Evolutionary conservation across 345 rosid genomes (phyloP).

Genomic region (Gossypium bickii): DNA sequence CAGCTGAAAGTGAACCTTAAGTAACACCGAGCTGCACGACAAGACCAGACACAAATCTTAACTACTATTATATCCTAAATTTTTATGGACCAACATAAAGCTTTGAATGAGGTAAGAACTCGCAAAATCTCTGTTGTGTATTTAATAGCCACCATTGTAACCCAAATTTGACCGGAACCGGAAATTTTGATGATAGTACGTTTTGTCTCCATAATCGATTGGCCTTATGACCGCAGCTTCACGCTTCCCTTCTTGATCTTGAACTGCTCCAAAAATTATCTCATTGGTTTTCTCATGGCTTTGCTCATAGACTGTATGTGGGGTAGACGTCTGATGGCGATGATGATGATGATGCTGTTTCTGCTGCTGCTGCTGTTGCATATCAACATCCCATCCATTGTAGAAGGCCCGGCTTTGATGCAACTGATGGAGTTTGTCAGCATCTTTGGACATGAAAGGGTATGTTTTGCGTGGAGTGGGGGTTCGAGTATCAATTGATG

Average conservation of each 20-base stretch:
- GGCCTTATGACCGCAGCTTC: constrained; percentile 51
- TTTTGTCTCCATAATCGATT: constrained; percentile 43
- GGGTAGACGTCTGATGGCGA: constrained; percentile 62
- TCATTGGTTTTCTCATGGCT: constrained; percentile 75
- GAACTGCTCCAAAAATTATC: constrained; percentile 83
- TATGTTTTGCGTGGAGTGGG: constrained; percentile 86
- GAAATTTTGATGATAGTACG: constrained; percentile 44
- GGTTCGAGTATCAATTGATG: constrained; percentile 71
- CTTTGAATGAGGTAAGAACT: constrained; percentile 11
- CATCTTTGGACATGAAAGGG: constrained; percentile 91
- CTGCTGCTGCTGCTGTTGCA: constrained; percentile 43
- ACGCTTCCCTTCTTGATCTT: constrained; percentile 53
- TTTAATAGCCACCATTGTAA: constrained; percentile 42
- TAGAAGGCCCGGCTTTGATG: constrained; percentile 76
- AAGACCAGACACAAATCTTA: constrained; percentile 10
- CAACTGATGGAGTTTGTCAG: constrained; percentile 84
- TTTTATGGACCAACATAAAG: constrained; percentile 15
- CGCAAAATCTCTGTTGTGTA: constrained; percentile 18
- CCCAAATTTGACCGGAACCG: constrained; percentile 41
- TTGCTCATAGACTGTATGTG: constrained; percentile 71
- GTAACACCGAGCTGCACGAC: constrained; percentile 10
- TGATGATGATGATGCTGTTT: constrained; percentile 18
- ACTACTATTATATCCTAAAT: constrained; percentile 13
- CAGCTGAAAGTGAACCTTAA: constrained; percentile 2
- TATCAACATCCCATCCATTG: constrained; percentile 61